phyloP scores from a whole-genome alignment of 1,284 basidiomycete genomes.

The Ganoderma lucidum region DNA sequence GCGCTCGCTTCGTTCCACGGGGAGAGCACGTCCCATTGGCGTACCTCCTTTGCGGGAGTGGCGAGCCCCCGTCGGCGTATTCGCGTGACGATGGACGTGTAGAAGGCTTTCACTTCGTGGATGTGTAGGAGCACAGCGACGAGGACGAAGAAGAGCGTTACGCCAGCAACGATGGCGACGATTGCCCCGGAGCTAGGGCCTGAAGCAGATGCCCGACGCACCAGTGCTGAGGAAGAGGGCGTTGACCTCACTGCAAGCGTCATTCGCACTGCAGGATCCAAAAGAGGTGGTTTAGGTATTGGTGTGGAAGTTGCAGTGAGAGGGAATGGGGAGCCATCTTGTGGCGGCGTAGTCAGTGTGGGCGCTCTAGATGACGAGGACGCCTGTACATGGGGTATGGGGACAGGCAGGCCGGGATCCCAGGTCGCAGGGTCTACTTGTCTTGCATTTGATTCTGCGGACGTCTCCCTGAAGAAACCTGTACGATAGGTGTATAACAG shows the following conservation, averaged over 20 bases:
- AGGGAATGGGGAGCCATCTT: slow-evolving; percentile 3
- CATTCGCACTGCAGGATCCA: not conserved
- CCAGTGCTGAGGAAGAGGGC: not conserved
- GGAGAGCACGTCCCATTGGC: slow-evolving; percentile 4
- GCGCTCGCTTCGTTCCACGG: slow-evolving; percentile 2
- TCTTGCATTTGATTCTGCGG: not conserved
- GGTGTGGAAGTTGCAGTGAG: not conserved
- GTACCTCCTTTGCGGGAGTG: slow-evolving; percentile 9
- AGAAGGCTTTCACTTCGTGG: not conserved
- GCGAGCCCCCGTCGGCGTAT: not conserved
- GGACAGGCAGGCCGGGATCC: not conserved
- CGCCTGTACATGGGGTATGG: not conserved
- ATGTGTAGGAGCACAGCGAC: not conserved
- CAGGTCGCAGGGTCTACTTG: not conserved
- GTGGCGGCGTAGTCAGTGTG: slow-evolving; percentile 1
- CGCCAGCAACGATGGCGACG: not conserved
- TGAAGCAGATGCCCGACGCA: slow-evolving; percentile 6
- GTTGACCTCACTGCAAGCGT: not conserved
- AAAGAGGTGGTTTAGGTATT: not conserved
- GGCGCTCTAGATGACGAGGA: slow-evolving; percentile 1
- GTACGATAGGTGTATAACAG: not conserved
- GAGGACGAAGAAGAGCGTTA: slow-evolving; percentile 5
- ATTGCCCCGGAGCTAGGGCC: not conserved
- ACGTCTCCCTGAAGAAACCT: not conserved
- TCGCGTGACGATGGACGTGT: not conserved